Percentiles rank a stretch among this genome's conserved stretches.
Conservation (phyloP, 2,329 filamentous ascomycete genomes). For the Fusarium haematococcum region DNA sequence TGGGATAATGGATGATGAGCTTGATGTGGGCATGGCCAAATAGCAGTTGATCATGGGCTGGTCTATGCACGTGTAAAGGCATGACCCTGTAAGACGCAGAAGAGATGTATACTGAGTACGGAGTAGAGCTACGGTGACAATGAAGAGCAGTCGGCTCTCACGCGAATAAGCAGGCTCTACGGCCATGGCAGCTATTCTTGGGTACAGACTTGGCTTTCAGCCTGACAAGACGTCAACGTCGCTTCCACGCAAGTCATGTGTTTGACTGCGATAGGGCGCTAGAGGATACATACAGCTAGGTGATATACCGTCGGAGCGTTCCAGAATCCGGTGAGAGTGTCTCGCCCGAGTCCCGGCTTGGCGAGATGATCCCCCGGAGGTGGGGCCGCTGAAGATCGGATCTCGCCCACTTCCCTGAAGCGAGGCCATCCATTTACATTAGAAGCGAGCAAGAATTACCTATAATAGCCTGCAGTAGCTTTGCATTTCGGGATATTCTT, state of each 20-base stretch:
- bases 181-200: neutral
- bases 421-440: neutral
- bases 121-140: neutral
- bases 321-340: neutral
- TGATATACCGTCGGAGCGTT: neutral
- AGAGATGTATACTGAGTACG: neutral
- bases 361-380: neutral
- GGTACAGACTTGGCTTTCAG: neutral
- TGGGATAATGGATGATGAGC: neutral
- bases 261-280: neutral
- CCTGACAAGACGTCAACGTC: neutral
- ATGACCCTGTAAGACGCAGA: neutral
- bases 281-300: neutral
- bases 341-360: neutral
- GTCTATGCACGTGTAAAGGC: neutral
- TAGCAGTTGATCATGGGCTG: neutral
- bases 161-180: too few species aligned
- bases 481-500: slow-evolving; percentile 3
- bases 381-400: slow-evolving; percentile 13
- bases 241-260: neutral
- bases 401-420: neutral
- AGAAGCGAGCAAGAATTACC: neutral
- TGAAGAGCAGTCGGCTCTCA: too few species aligned
- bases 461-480: neutral
- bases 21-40: neutral